Evolutionary conservation across 116 monocot species (phyloP).

Genomic region (Trichopus zeylanicus): DNA sequence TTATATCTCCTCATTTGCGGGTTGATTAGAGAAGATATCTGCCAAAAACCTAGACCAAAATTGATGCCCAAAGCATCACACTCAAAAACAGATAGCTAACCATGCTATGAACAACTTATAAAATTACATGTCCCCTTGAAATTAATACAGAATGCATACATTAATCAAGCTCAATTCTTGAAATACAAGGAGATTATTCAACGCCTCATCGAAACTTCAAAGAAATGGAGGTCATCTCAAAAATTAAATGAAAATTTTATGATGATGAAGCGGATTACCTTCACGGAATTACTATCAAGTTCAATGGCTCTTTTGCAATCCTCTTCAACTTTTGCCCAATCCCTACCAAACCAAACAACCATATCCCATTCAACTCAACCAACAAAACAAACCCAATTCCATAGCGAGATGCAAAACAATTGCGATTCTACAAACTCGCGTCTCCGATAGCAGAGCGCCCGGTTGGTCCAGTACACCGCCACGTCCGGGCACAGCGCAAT

Average conservation of each 20-base stretch:
- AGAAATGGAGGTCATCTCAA: too few relatives aligned
- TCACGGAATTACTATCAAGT: slow-evolving; percentile 61
- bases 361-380: not conserved
- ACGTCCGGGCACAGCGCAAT: slow-evolving; percentile 74
- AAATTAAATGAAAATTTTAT: not conserved
- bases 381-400: not conserved
- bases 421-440: slow-evolving; percentile 34
- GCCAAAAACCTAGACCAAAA: too few relatives aligned
- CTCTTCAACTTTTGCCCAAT: slow-evolving; percentile 79
- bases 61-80: too few relatives aligned
- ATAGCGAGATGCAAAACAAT: not conserved
- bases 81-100: too few relatives aligned
- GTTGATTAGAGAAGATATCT: too few relatives aligned
- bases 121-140: too few relatives aligned
- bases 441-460: slow-evolving; percentile 66
- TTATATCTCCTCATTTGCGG: too few relatives aligned
- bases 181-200: not conserved
- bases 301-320: slow-evolving; percentile 69
- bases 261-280: slow-evolving; percentile 24
- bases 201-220: not conserved
- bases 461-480: slow-evolving; percentile 69
- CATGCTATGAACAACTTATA: too few relatives aligned
- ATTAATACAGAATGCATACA: too few relatives aligned
- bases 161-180: too few relatives aligned
- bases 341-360: slow-evolving; percentile 28